Conservation (phyloP, 208 protist genomes). For the Leishmania turanica region DNA sequence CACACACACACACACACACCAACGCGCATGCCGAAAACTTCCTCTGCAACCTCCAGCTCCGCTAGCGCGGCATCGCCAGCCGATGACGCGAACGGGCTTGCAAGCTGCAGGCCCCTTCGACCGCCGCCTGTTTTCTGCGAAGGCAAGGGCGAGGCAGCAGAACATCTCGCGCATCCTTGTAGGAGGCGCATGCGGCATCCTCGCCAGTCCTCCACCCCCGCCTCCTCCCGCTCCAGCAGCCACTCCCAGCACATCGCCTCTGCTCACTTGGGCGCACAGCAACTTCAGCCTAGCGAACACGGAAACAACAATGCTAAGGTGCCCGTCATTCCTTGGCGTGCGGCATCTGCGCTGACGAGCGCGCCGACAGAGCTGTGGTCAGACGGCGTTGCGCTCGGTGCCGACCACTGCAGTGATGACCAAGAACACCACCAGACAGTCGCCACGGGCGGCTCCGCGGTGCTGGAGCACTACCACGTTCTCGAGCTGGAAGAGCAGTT, state of each 20-base stretch:
- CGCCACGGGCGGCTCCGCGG: neutral
- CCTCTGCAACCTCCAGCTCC: neutral
- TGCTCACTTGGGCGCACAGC: neutral
- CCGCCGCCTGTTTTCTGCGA: neutral
- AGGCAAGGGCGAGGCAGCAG: neutral
- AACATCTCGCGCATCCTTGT: neutral
- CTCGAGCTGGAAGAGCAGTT: constrained; percentile 33
- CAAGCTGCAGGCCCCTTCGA: neutral
- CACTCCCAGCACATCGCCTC: neutral
- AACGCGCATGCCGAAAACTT: neutral
- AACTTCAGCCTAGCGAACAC: neutral
- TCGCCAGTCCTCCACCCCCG: neutral
- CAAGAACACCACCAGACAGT: neutral
- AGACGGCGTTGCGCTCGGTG: neutral
- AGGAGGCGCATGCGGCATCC: neutral
- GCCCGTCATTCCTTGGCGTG: constrained; percentile 13
- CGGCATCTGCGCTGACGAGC: neutral
- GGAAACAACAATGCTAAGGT: neutral
- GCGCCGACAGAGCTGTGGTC: neutral
- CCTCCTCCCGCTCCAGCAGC: neutral
- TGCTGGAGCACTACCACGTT: constrained; percentile 29
- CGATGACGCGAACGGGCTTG: constrained; percentile 1
- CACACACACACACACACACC: neutral
- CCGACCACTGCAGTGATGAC: neutral
- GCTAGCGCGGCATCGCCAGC: neutral